phyloP scores from a whole-genome alignment of 1,139 yeast genomes.

The Yamadazyma jaroonii region DNA sequence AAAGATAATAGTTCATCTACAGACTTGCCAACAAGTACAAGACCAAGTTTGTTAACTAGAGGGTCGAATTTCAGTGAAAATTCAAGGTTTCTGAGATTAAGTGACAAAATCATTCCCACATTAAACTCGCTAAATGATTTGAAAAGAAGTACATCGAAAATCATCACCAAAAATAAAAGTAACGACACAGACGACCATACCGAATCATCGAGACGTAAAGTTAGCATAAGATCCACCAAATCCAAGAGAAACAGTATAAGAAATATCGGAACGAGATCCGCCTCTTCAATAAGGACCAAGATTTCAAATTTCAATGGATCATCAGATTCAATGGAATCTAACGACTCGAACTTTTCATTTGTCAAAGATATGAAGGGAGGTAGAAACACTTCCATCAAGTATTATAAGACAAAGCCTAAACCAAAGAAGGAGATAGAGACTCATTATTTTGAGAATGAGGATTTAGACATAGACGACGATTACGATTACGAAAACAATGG shows the following conservation, averaged over 20 bases:
- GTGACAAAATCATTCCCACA: slow-evolving; percentile 1
- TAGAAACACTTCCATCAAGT: slow-evolving; percentile 60
- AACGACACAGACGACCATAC: background rate
- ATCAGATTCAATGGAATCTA: slow-evolving; percentile 11
- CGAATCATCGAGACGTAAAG: background rate
- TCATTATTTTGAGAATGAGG: slow-evolving; percentile 28
- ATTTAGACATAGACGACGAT: slow-evolving; percentile 39
- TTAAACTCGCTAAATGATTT: slow-evolving; percentile 1
- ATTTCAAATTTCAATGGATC: slow-evolving; percentile 6
- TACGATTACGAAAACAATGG: slow-evolving; percentile 55
- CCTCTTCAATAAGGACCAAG: slow-evolving; percentile 5
- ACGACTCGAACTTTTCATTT: slow-evolving; percentile 45
- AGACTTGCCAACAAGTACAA: background rate
- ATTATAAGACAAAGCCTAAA: slow-evolving; percentile 41
- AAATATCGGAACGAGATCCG: background rate
- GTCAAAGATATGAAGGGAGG: slow-evolving; percentile 55
- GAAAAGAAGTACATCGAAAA: background rate
- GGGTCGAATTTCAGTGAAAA: slow-evolving; percentile 5
- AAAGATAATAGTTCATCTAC: background rate
- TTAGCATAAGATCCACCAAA: background rate
- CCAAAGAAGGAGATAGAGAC: slow-evolving; percentile 1
- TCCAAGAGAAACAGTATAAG: background rate
- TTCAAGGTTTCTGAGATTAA: slow-evolving; percentile 4
- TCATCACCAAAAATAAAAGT: slow-evolving; percentile 1
- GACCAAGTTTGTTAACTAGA: slow-evolving; percentile 1